These are phyloP conservation scores for Micromonas commoda DNA, from an alignment of 139 green algal genomes.

Conservation along the genomic window DNA sequence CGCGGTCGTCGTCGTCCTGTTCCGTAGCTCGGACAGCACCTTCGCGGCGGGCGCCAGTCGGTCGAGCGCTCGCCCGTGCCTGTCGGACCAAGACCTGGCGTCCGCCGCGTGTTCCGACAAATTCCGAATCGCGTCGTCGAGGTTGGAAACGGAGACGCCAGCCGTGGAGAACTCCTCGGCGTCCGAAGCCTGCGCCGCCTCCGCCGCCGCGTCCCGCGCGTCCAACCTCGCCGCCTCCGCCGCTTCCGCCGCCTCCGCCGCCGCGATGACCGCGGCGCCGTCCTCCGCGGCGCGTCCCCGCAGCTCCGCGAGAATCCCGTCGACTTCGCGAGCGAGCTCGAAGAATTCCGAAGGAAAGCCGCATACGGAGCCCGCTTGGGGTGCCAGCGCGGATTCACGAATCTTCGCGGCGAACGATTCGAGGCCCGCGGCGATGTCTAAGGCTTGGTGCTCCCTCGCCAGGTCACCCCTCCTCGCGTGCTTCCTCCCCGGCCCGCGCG, in stretches of 20 bases:
- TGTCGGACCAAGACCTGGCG: too few species aligned
- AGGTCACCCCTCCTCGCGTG: slow-evolving; percentile 30
- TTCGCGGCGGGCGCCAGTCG: too few species aligned
- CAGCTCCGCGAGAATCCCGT: slow-evolving; percentile 9
- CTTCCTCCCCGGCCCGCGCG: background rate
- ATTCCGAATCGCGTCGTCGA: too few species aligned
- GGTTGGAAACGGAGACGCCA: too few species aligned
- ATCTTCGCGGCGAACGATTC: background rate
- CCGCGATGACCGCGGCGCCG: background rate
- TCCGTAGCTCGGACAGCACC: too few species aligned
- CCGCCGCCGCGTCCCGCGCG: background rate
- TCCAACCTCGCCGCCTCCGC: background rate
- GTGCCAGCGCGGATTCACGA: too few species aligned
- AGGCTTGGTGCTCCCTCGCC: slow-evolving; percentile 17
- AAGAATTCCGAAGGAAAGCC: too few species aligned
- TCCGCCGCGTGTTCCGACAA: too few species aligned
- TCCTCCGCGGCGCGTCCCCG: background rate
- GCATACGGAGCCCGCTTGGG: too few species aligned
- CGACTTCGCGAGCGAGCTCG: too few species aligned
- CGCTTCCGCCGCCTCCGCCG: background rate
- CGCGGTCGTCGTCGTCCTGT: too few species aligned
- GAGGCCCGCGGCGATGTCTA: background rate
- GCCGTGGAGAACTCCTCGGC: background rate
- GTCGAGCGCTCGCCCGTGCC: too few species aligned
- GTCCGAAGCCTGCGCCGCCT: background rate